phyloP scores from a whole-genome alignment of 2,329 filamentous ascomycete species.

The Microascus cirrosus region DNA sequence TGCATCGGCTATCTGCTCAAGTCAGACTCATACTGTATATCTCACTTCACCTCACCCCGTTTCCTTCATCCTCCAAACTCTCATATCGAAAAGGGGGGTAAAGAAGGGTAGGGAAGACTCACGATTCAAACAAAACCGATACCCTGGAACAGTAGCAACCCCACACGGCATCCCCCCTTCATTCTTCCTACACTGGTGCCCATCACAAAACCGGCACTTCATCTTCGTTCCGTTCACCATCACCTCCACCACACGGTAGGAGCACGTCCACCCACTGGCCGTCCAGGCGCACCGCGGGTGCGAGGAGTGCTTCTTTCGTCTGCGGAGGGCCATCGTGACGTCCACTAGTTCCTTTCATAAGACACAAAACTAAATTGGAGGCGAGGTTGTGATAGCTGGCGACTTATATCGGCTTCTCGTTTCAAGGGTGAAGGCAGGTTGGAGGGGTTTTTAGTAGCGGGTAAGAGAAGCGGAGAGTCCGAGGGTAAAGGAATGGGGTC shows the following conservation, averaged over 20 bases:
- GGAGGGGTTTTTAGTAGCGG: too few relatives aligned
- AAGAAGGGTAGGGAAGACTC: neutral
- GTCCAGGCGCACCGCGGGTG: slow-evolving; percentile 1
- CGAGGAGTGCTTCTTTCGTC: neutral
- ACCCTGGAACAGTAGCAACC: neutral
- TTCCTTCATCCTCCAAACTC: neutral
- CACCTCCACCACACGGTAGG: neutral
- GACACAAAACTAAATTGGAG: too few relatives aligned
- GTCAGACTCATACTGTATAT: neutral
- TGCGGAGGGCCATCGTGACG: neutral
- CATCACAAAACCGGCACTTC: neutral
- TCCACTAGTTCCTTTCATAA: too few relatives aligned
- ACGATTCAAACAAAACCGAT: slow-evolving; percentile 1
- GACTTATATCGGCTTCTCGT: too few relatives aligned
- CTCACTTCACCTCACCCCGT: neutral
- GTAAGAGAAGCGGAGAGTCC: too few relatives aligned
- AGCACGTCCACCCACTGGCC: slow-evolving; percentile 1
- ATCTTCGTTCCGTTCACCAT: neutral
- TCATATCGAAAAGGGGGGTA: neutral
- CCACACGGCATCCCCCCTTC: neutral
- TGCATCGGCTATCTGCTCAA: slow-evolving; percentile 9
- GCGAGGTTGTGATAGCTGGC: too few relatives aligned
- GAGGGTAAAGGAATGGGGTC: too few relatives aligned
- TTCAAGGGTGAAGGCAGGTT: too few relatives aligned
- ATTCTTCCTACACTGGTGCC: slow-evolving; percentile 3